A percentile compares a stretch with the other conserved stretches of the same genome.
phyloP scores from a whole-genome alignment of 2,329 filamentous ascomycete species.

The Fusarium equiseti region DNA sequence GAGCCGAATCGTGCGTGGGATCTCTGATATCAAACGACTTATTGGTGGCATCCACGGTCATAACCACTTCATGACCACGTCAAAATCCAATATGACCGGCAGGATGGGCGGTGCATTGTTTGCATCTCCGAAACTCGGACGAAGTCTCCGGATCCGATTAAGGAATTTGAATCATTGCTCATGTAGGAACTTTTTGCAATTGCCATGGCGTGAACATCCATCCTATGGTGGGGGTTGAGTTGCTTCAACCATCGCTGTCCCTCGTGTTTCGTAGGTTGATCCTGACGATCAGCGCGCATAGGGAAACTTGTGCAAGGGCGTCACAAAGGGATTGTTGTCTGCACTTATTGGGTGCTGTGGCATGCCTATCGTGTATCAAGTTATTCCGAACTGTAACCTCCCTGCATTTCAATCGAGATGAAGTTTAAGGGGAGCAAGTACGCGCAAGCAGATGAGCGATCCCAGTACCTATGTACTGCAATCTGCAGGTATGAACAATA shows the following conservation, averaged over 20 bases:
- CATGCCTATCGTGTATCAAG: conserved; percentile 3
- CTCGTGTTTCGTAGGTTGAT: conserved; percentile 4
- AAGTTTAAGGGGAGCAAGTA: conserved; percentile 6
- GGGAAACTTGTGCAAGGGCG: background rate
- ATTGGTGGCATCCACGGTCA: background rate
- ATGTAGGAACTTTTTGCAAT: conserved; percentile 2
- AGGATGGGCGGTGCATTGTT: background rate
- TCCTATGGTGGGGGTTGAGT: conserved; percentile 1
- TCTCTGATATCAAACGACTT: conserved; percentile 7
- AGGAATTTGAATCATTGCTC: conserved; percentile 4
- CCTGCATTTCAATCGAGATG: conserved; percentile 18
- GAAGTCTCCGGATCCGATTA: conserved; percentile 4
- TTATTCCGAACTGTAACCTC: conserved; percentile 5
- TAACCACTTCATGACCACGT: conserved; percentile 3
- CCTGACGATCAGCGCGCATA: background rate
- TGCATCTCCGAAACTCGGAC: conserved; percentile 1
- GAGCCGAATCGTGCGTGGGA: conserved; percentile 15
- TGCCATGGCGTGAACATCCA: background rate
- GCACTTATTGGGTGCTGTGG: background rate
- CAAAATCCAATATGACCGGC: conserved; percentile 8
- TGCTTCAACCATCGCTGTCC: conserved; percentile 8
- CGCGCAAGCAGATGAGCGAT: background rate
- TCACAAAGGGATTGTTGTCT: conserved; percentile 3
- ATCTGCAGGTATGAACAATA: background rate
- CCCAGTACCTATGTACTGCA: background rate